Evolutionary conservation across 2,329 filamentous ascomycete species (phyloP), one percentile per base, ranked within the genome.

Genomic region (Botrytis fragariae): DNA sequence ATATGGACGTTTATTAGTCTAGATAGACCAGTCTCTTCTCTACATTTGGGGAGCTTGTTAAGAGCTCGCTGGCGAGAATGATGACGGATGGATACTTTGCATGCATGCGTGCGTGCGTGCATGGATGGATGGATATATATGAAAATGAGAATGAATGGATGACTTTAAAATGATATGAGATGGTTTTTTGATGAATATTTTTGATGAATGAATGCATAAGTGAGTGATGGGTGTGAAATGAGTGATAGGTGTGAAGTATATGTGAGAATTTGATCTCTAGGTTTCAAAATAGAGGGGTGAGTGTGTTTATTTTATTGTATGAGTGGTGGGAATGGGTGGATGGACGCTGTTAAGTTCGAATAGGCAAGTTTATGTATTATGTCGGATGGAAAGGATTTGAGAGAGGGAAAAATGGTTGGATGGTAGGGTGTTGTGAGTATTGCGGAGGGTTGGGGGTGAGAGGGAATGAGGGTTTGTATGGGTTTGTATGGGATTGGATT

Each of bases 11-110:
- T 25, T 51, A 51, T 25, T 51, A 51, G 51, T 35, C 12, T 51
- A 51, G 64, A 67, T 67, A 39, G 25, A 54, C 45, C 35, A 37
- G 32, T 61, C 64, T 67, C 64, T 67, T 35, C 45, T 67, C 45
- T 39, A 18, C 1, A 57, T 57, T 57, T 57, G 51, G 51, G 51
- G 51, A 57, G 51, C 51, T 57, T 57, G 51, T 37, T 62, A 37
- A 16, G 32, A 18, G 63, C 45, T 67, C 29, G 20, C 45, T 67
- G 64, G 59, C 59, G 59, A 61, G 59, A 25, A 61, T 61, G 35
- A 39, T 67, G 64, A 39, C 37, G 63, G 29, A 48, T 65, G 62
- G 39, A 35, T 45, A 16, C 20, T 18, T 18, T 32, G n/a, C 39
- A 45, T 32, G n/a, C 29, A 29, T 12, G 45, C 45, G 1, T n/a